Evolutionary conservation across 805 yeast genomes (phyloP), one percentile per base, ranked within the genome.

Genomic region (Jamesozyma jinghongensis): DNA sequence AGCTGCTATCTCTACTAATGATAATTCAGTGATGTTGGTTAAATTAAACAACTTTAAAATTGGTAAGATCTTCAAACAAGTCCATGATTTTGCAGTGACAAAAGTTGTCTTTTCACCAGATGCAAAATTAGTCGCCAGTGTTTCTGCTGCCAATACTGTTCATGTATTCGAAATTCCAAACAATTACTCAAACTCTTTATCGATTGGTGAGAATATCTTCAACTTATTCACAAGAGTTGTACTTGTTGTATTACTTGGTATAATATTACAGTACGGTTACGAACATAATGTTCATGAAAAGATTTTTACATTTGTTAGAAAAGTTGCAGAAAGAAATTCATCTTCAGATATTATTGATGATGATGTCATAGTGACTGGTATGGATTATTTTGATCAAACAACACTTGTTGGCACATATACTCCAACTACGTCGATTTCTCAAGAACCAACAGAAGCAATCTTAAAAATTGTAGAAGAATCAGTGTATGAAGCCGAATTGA

Each of bases 21-120:
- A 82, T 51, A 73, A 77, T 48, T 76, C 92, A 1, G 65, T 87
- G 11, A 62, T 75, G 1, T 49, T 86, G 19, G 59, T 78, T n/a
- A 70, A 73, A 34, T 59, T 73, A 18, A 64, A 67, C 2, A 74
- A 70, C 46, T 71, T 86, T 44, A 68, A 71, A 36, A 60, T 71
- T 12, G 51, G 77, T 31, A 75, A 71, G 42, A 63, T 69, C 14
- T 65, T 76, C 41, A 70, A 71, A 33, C 75, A 82, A 47, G 77
- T 83, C 40, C 96, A 86, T 57, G 66, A 71, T 13, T 85, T 85
- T 61, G 88, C 94, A 22, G 77, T 86, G 37, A 86, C 95, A 0
- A 70, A 74, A 35, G 75, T 85, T 6, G 65, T 75, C 3, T 77
- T 85, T 43, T 79, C 85, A 4, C 79, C 81, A 11, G 70, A 76